A percentile compares a stretch with the other conserved stretches of the same genome.
These are phyloP conservation scores for Termitomyces sp. DNA, from an alignment of 768 basidiomycete species.

Conservation along the genomic window DNA sequence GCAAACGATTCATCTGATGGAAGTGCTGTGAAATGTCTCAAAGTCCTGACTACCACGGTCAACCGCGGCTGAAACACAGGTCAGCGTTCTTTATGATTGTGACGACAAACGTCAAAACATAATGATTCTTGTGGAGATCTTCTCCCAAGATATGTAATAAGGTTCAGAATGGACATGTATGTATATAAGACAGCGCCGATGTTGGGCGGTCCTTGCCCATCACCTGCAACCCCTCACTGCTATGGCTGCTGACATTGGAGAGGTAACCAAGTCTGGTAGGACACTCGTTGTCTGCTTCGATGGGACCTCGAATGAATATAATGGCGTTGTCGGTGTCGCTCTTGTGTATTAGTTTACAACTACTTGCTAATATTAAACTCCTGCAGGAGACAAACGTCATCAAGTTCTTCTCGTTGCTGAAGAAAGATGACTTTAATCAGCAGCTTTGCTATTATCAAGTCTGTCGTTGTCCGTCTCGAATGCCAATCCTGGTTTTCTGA, in stretches of 20 bases:
- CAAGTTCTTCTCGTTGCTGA: conserved; percentile 25
- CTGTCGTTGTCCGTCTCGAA: not conserved
- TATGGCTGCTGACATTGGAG: conserved; percentile 13
- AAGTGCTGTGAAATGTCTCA: not conserved
- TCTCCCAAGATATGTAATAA: not conserved
- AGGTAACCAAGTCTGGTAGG: conserved; percentile 11
- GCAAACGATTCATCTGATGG: not conserved
- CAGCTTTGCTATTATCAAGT: conserved; percentile 56
- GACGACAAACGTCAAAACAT: not conserved
- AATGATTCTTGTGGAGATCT: not conserved
- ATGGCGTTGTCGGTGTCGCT: conserved; percentile 27
- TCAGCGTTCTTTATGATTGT: not conserved
- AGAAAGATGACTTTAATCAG: conserved; percentile 23
- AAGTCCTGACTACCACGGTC: not conserved
- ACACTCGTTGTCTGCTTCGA: conserved; percentile 47
- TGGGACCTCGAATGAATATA: conserved; percentile 47
- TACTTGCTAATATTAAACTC: not conserved
- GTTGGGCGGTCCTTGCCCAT: not conserved
- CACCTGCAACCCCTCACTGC: not conserved
- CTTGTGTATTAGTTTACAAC: not conserved
- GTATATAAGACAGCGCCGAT: conserved; percentile 2
- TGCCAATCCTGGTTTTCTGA: not conserved
- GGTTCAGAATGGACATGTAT: not conserved
- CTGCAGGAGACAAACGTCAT: conserved; percentile 27
- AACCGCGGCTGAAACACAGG: not conserved